Conservation (phyloP, 441 rosid genomes). For the Mallotus repandus region DNA sequence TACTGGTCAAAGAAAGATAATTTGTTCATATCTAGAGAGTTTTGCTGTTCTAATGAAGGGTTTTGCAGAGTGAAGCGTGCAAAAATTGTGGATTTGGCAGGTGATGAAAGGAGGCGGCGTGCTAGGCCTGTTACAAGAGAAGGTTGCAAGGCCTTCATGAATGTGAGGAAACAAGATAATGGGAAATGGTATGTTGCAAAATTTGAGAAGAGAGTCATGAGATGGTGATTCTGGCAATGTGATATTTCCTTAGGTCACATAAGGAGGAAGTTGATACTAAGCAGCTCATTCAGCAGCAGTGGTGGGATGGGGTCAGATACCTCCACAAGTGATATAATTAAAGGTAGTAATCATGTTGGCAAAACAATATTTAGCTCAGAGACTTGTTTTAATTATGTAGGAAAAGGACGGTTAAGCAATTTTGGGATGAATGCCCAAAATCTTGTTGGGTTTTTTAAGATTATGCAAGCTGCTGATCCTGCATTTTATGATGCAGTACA, state of each 20-base stretch:
- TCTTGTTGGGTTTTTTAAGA: slow-evolving; percentile 29
- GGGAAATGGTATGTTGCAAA: slow-evolving; percentile 32
- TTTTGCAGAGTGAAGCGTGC: slow-evolving; percentile 24
- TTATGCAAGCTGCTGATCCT: slow-evolving; percentile 36
- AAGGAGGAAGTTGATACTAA: slow-evolving; percentile 15
- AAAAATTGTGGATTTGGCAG: slow-evolving; percentile 5
- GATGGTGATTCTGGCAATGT: slow-evolving; percentile 29
- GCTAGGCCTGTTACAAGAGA: slow-evolving; percentile 33
- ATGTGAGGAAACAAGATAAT: slow-evolving; percentile 27
- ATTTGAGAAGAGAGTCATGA: slow-evolving; percentile 32
- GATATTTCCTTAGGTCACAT: background rate
- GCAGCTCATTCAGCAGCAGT: background rate
- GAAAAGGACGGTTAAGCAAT: slow-evolving; percentile 29
- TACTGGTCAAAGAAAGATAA: slow-evolving; percentile 32
- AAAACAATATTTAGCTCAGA: slow-evolving; percentile 22
- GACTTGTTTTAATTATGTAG: slow-evolving; percentile 17
- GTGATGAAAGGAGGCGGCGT: slow-evolving; percentile 22
- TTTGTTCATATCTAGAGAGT: slow-evolving; percentile 31
- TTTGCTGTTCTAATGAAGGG: slow-evolving; percentile 36
- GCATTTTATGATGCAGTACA: slow-evolving; percentile 42
- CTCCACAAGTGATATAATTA: background rate
- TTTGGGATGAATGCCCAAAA: slow-evolving; percentile 32
- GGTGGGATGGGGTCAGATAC: slow-evolving; percentile 14
- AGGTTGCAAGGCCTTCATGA: slow-evolving; percentile 35
- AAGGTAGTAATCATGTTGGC: slow-evolving; percentile 21